phyloP scores from a whole-genome alignment of 257 asterid species.

The Datura wrightii region DNA sequence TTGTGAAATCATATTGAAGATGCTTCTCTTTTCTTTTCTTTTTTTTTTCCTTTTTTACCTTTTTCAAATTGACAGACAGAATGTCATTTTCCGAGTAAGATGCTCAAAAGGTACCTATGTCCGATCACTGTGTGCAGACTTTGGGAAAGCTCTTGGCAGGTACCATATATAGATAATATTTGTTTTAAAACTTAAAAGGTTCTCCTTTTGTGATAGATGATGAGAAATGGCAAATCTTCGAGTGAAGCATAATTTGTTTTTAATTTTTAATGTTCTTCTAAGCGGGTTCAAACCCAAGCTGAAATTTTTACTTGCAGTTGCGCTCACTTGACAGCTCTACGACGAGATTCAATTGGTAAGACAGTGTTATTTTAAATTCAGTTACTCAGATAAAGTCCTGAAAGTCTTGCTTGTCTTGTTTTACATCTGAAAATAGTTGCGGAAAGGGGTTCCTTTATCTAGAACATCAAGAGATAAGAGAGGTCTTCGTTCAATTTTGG shows the following conservation, averaged over 20 bases:
- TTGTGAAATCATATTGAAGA: neutral
- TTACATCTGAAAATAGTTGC: constrained; percentile 3
- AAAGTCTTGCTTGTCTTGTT: neutral
- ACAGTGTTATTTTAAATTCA: neutral
- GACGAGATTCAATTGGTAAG: constrained; percentile 93
- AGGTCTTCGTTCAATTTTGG: neutral
- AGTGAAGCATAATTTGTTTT: neutral
- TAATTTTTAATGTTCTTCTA: neutral
- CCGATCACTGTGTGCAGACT: constrained; percentile 95
- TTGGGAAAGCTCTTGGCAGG: constrained; percentile 93
- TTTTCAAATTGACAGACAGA: constrained; percentile 60
- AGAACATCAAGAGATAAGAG: neutral
- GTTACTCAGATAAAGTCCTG: neutral
- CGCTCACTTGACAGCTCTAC: constrained; percentile 90
- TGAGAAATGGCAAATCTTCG: constrained; percentile 10
- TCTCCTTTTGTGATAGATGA: constrained; percentile 22
- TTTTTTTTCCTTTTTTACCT: neutral
- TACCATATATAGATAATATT: constrained; percentile 34
- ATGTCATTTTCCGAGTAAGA: constrained; percentile 84
- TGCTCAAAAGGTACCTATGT: constrained; percentile 98
- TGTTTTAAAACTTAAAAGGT: neutral
- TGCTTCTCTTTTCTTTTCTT: too few relatives aligned
- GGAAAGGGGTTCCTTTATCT: neutral
- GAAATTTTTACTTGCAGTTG: constrained; percentile 61
- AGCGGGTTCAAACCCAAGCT: neutral